Conservation (phyloP, 2,329 filamentous ascomycete genomes). For the Colletotrichum sp. region DNA sequence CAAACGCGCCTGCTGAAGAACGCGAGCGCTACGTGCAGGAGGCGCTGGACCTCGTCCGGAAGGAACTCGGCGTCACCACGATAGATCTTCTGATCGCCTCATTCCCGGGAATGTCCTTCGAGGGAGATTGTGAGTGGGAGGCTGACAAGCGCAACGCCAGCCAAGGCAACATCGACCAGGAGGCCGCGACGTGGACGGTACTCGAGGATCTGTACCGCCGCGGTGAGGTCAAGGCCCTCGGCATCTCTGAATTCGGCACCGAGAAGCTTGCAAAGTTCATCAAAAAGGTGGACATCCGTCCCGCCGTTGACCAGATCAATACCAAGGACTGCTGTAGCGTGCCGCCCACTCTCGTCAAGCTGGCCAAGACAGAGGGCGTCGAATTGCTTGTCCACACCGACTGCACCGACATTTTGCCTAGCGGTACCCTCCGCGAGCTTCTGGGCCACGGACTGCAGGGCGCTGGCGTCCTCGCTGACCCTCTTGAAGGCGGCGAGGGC, state of each 20-base stretch:
- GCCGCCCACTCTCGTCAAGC: conserved; percentile 81
- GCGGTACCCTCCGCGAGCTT: conserved; percentile 83
- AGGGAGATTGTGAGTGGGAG: conserved; percentile 87
- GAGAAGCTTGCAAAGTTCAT: conserved; percentile 83
- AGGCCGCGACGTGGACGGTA: conserved; percentile 71
- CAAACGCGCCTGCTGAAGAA: conserved; percentile 67
- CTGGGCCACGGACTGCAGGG: conserved; percentile 75
- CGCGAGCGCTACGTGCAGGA: conserved; percentile 76
- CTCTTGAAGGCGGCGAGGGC: conserved; percentile 56
- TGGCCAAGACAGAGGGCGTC: conserved; percentile 83
- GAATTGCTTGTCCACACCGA: conserved; percentile 94
- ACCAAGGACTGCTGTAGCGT: conserved; percentile 95
- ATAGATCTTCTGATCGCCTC: conserved; percentile 92
- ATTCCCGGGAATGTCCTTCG: conserved; percentile 92
- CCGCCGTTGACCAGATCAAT: conserved; percentile 94
- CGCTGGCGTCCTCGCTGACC: conserved; percentile 75
- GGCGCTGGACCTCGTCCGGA: conserved; percentile 80
- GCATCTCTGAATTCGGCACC: conserved; percentile 90
- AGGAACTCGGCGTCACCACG: conserved; percentile 75
- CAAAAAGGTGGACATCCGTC: conserved; percentile 71
- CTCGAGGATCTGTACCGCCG: conserved; percentile 76
- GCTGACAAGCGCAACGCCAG: conserved; percentile 66
- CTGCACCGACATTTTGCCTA: conserved; percentile 88
- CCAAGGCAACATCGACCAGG: conserved; percentile 71
- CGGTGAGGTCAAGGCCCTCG: conserved; percentile 77